A percentile compares a stretch with the other conserved stretches of the same genome.
phyloP scores from a whole-genome alignment of 345 rosid genomes.

The Noccaea caerulescens region DNA sequence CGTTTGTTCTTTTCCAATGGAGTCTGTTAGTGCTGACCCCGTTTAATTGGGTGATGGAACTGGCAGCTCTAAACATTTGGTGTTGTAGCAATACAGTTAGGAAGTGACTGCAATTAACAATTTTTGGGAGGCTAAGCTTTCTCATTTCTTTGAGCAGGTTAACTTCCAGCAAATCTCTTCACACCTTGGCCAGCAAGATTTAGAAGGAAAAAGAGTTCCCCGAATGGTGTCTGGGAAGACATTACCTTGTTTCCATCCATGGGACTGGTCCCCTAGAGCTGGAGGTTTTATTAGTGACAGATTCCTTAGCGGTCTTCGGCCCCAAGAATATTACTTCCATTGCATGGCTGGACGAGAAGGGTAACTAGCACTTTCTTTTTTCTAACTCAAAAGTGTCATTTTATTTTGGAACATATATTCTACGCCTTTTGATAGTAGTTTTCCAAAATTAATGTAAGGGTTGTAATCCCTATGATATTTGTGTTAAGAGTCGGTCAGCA shows the following conservation, averaged over 20 bases:
- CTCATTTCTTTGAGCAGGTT: constrained; percentile 59
- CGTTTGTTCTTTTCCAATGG: neutral
- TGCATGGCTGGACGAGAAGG: constrained; percentile 99
- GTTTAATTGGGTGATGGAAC: constrained; percentile 8
- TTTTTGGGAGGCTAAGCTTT: constrained; percentile 12
- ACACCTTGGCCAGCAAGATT: constrained; percentile 94
- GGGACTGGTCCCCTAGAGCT: constrained; percentile 98
- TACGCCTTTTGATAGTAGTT: neutral
- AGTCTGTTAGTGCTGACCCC: constrained; percentile 2
- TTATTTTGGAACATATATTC: neutral
- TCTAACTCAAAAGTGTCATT: neutral
- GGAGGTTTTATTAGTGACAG: constrained; percentile 97
- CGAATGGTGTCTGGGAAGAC: constrained; percentile 99
- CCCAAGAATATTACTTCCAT: constrained; percentile 99
- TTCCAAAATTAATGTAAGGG: neutral
- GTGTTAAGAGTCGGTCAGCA: constrained; percentile 10
- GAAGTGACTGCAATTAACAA: neutral
- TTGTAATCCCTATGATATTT: constrained; percentile 14
- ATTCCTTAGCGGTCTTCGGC: constrained; percentile 97
- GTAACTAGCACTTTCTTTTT: constrained; percentile 48
- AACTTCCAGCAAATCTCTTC: constrained; percentile 99
- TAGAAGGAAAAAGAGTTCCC: constrained; percentile 97
- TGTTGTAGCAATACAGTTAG: neutral
- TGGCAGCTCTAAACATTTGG: constrained; percentile 2
- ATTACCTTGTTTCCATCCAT: constrained; percentile 89